A percentile compares a stretch with the other conserved stretches of the same genome.
phyloP scores from a whole-genome alignment of 345 rosid species.

The Citrus mangshanensis region DNA sequence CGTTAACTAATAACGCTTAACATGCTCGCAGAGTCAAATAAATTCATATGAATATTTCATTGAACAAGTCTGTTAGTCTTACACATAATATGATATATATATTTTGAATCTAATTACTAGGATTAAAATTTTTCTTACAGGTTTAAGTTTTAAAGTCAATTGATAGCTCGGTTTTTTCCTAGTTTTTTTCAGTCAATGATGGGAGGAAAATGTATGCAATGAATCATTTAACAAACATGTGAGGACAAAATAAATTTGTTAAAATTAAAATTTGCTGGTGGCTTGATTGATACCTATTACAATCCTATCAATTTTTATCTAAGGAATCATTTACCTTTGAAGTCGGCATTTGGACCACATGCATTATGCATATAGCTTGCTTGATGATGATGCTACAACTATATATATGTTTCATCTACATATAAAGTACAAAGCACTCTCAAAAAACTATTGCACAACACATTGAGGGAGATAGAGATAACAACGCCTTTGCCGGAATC shows the following conservation, averaged over 20 bases:
- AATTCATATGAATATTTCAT: too few relatives aligned
- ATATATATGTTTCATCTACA: neutral
- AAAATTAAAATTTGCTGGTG: neutral
- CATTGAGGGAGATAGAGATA: constrained; percentile 1
- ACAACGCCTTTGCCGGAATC: neutral
- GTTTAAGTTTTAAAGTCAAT: too few relatives aligned
- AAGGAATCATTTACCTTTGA: neutral
- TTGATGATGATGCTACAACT: neutral
- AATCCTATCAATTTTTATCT: neutral
- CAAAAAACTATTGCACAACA: neutral
- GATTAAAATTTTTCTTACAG: too few relatives aligned
- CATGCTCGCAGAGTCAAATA: too few relatives aligned
- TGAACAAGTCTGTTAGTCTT: too few relatives aligned
- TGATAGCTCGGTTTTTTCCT: neutral
- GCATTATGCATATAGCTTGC: neutral
- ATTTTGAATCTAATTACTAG: too few relatives aligned
- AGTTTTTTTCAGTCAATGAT: neutral
- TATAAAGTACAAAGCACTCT: neutral
- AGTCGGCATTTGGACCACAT: constrained; percentile 1
- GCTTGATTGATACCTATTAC: neutral
- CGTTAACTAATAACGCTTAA: too few relatives aligned
- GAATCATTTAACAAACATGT: neutral
- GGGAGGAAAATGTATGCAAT: neutral
- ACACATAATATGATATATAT: too few relatives aligned
- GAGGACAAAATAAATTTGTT: neutral